Base-by-base conservation (phyloP, 2,329 filamentous ascomycete species). In the Fusarium temperatum region DNA sequence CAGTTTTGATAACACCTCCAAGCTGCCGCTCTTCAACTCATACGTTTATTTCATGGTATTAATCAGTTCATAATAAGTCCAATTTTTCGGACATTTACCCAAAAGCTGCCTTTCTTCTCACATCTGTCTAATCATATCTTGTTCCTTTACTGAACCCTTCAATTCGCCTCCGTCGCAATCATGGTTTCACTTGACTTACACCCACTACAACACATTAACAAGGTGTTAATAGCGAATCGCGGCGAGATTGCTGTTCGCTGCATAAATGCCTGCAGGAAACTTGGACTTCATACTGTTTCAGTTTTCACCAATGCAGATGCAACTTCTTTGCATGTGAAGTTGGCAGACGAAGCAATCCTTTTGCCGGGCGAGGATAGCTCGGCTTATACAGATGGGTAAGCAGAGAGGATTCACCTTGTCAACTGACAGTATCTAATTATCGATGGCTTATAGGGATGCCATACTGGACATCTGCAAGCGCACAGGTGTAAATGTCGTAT, bases 171-270 rank as follows among this genome's bases (percentile, higher is more conserved):
- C 2, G 22, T 8, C 4, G 7, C 42, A 28, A 20, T 14, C 41
- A 58, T 58, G 55, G 55, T 41, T 12, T 58, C 55, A 50, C 32
- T 58, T 15, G 55, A 58, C 55, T 58, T 58, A 58, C 32, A 58
- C 24, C 24, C 55, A 36, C 30, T 58, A 50, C 55, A n/a, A 18
- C 41, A 58, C 20, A 58, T 58, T 22, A 32, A 32, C 20, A 58
- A 58, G 24, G 44, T 60, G 13, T 14, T 60, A 18, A 60, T 60
- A 30, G 57, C 57, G 14, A 60, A 60, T 20, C 57, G 57, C 13
- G 57, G 57, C 20, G 57, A 60, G 20, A 60, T 60, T 12, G 57
- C 57, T 28, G 42, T 60, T 20, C 57, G 57, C 12, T 60, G 57
- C 4, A 53, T 60, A 28, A 30, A n/a, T 24, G 57, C 57, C 13